A percentile compares a stretch with the other conserved stretches of the same genome.
phyloP scores from a whole-genome alignment of 2,329 filamentous ascomycete genomes.

The Fusarium decemcellulare region DNA sequence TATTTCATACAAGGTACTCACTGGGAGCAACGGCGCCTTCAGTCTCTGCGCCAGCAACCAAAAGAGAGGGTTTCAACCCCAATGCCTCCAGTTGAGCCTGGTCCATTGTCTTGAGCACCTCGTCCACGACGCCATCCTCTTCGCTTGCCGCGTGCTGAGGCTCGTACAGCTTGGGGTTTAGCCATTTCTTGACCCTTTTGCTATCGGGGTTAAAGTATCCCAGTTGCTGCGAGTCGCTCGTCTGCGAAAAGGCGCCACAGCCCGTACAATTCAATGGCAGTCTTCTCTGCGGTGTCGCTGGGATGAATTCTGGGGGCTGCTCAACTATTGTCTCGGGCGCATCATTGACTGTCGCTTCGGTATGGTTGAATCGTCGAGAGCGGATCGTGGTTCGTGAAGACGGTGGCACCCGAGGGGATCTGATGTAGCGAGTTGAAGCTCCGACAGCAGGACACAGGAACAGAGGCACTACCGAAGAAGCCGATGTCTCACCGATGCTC shows the following conservation, averaged over 20 bases:
- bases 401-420: constrained; percentile 19
- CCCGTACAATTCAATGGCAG: constrained; percentile 73
- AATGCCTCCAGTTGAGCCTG: constrained; percentile 58
- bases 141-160: constrained; percentile 32
- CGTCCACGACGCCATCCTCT: constrained; percentile 64
- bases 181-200: constrained; percentile 65
- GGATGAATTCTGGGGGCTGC: neutral
- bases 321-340: neutral
- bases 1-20: constrained; percentile 7
- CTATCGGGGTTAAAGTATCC: constrained; percentile 70
- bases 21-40: constrained; percentile 38
- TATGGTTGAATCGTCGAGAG: constrained; percentile 48
- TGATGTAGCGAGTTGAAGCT: constrained; percentile 37
- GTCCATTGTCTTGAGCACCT: constrained; percentile 60
- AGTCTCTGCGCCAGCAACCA: constrained; percentile 51
- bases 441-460: constrained; percentile 64
- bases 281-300: constrained; percentile 29
- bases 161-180: constrained; percentile 43
- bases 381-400: constrained; percentile 28
- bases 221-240: constrained; percentile 62
- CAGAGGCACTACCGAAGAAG: constrained; percentile 58
- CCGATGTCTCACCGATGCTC: constrained; percentile 56
- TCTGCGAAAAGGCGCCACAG: constrained; percentile 76
- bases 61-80: constrained; percentile 60
- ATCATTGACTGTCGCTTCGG: constrained; percentile 36